Percentiles rank a stretch among this genome's conserved stretches.
Conservation (phyloP, 2,329 filamentous ascomycete species). For the Meredithiella fracta region DNA sequence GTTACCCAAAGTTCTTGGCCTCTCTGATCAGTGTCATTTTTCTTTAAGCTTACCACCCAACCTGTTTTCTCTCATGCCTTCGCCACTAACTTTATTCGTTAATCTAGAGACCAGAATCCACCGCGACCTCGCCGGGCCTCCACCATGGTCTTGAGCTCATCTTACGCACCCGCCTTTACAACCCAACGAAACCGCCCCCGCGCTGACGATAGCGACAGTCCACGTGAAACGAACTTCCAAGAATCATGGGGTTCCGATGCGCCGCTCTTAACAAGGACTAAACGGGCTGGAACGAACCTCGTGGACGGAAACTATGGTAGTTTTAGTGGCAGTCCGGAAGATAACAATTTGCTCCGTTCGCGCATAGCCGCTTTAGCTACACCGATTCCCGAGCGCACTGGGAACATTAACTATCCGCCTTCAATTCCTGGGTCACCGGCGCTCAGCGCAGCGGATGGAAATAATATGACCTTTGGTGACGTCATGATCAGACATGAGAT, state of each 20-base stretch:
- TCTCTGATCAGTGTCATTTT: not conserved
- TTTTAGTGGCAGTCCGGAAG: constrained; percentile 26
- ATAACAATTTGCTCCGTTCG: constrained; percentile 33
- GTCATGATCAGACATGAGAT: constrained; percentile 52
- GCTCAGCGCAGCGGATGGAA: constrained; percentile 31
- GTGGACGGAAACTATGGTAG: constrained; percentile 25
- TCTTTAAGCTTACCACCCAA: not conserved
- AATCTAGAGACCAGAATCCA: constrained; percentile 37
- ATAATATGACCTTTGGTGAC: constrained; percentile 46
- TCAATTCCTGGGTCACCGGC: constrained; percentile 47
- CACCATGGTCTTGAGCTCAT: constrained; percentile 22
- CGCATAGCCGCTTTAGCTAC: constrained; percentile 6
- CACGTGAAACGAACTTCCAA: constrained; percentile 31
- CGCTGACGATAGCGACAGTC: constrained; percentile 19
- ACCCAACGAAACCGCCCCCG: constrained; percentile 17
- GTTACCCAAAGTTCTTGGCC: not conserved
- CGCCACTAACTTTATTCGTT: not conserved
- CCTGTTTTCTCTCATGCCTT: not conserved
- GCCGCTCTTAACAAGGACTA: constrained; percentile 32
- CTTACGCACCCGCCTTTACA: constrained; percentile 18
- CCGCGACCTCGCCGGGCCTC: constrained; percentile 49
- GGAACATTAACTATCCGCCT: constrained; percentile 53
- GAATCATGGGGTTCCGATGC: constrained; percentile 33
- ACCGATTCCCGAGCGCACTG: constrained; percentile 20
- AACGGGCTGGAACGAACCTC: constrained; percentile 17